Evolutionary conservation across 2,329 filamentous ascomycete species (phyloP).

Genomic region (Biscogniauxia mediterranea): DNA sequence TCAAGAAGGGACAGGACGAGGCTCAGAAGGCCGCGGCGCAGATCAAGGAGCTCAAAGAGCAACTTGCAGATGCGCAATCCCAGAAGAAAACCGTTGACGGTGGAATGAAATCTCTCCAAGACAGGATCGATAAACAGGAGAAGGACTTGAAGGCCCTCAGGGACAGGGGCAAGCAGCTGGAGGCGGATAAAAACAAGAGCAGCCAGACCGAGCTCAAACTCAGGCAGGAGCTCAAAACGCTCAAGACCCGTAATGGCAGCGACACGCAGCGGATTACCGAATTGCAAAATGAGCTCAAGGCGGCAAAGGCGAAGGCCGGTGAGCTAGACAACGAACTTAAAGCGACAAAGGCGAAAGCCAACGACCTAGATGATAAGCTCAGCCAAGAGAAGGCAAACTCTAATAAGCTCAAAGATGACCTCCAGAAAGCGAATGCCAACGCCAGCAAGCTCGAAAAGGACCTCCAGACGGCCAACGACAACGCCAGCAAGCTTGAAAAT

Average conservation of each 20-base stretch:
- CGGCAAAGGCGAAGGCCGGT: neutral
- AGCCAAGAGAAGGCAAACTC: too few species aligned
- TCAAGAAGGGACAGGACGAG: neutral
- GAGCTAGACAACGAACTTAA: too few species aligned
- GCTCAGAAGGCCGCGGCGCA: neutral
- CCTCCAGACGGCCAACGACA: too few species aligned
- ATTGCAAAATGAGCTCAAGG: neutral
- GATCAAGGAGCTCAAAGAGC: too few species aligned
- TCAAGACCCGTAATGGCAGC: neutral
- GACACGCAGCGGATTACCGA: neutral
- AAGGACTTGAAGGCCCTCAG: neutral
- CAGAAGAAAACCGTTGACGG: neutral
- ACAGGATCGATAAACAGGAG: neutral
- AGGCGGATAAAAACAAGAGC: slow-evolving; percentile 2
- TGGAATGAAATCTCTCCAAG: neutral
- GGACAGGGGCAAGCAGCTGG: slow-evolving; percentile 1
- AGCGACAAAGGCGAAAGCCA: too few species aligned
- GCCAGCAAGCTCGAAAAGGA: too few species aligned
- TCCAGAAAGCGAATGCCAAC: too few species aligned
- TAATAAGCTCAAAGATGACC: too few species aligned
- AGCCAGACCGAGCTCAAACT: neutral
- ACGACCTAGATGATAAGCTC: too few species aligned
- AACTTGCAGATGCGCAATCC: neutral
- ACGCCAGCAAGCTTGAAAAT: too few species aligned
- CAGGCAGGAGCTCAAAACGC: neutral